phyloP scores from a whole-genome alignment of 1,139 yeast genomes.

The Geotrichum europaeum region DNA sequence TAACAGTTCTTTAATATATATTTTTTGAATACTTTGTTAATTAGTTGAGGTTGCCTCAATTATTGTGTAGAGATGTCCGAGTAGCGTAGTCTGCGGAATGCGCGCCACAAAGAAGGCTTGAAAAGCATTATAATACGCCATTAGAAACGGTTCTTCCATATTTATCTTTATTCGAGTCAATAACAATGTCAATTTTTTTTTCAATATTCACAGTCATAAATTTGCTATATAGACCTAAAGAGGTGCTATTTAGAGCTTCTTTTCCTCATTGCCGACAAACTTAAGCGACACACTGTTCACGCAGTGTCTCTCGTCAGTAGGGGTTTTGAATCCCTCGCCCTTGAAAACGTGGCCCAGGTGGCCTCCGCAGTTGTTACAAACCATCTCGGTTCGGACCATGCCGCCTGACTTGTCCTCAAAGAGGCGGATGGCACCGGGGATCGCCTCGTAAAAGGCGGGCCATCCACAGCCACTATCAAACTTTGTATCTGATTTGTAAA shows the following conservation, averaged over 20 bases:
- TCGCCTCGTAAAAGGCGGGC: conserved; percentile 92
- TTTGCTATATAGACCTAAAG: neutral
- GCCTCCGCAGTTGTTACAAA: conserved; percentile 84
- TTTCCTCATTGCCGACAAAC: conserved; percentile 36
- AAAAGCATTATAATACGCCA: neutral
- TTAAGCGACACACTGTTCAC: conserved; percentile 81
- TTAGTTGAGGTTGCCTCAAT: neutral
- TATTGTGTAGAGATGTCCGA: no score
- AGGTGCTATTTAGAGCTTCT: neutral
- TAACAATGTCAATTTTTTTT: neutral
- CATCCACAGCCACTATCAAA: conserved; percentile 93
- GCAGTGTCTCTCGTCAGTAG: conserved; percentile 92
- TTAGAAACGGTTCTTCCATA: neutral
- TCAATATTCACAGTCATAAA: neutral
- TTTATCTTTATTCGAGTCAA: neutral
- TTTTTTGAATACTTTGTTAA: no score
- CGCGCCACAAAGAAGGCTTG: neutral
- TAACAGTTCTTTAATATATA: no score
- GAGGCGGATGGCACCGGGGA: conserved; percentile 69
- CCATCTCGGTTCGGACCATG: conserved; percentile 80
- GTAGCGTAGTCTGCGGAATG: neutral
- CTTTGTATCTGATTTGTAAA: conserved; percentile 73
- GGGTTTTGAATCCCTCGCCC: conserved; percentile 89
- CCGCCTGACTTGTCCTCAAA: conserved; percentile 60
- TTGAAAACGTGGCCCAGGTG: conserved; percentile 92